A percentile compares a stretch with the other conserved stretches of the same genome.
Evolutionary conservation across 1,284 basidiomycete species (phyloP).

Genomic region (Trichosporon inkin): DNA sequence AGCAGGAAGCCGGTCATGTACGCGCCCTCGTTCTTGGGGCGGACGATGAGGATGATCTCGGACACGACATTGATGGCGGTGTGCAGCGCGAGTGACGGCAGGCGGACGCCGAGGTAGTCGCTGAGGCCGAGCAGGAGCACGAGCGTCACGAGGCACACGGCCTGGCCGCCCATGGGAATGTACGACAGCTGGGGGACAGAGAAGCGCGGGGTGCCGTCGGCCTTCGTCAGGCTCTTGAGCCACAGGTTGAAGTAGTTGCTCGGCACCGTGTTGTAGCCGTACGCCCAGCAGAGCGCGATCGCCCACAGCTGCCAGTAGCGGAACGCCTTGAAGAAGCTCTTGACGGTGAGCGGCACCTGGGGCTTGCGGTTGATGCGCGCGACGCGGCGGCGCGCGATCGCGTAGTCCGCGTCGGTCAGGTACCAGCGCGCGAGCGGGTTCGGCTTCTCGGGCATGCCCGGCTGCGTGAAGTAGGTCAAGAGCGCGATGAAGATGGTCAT

Average conservation of each 20-base stretch:
- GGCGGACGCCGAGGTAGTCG: slow-evolving; percentile 17
- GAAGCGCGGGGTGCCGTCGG: slow-evolving; percentile 23
- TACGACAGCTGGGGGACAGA: slow-evolving; percentile 16
- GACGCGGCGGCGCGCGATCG: slow-evolving; percentile 21
- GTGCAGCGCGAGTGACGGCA: slow-evolving; percentile 15
- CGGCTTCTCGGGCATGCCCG: slow-evolving; percentile 18
- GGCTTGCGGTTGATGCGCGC: slow-evolving; percentile 21
- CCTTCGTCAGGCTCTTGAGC: slow-evolving; percentile 29
- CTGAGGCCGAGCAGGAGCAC: slow-evolving; percentile 10
- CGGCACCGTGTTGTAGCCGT: slow-evolving; percentile 18
- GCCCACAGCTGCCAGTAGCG: slow-evolving; percentile 20
- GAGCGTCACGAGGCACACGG: slow-evolving; percentile 6
- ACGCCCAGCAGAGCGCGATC: slow-evolving; percentile 21
- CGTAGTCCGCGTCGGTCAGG: slow-evolving; percentile 22
- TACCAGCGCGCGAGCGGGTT: slow-evolving; percentile 27
- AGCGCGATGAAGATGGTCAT: slow-evolving; percentile 17
- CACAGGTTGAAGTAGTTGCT: slow-evolving; percentile 33
- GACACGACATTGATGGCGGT: slow-evolving; percentile 15
- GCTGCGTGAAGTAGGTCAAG: slow-evolving; percentile 12
- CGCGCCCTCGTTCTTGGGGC: slow-evolving; percentile 7
- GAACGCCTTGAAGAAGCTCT: slow-evolving; percentile 17
- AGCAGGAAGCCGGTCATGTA: slow-evolving; percentile 17
- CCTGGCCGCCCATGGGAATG: slow-evolving; percentile 19
- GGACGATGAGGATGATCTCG: slow-evolving; percentile 15
- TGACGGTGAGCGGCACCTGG: slow-evolving; percentile 20